Evolutionary conservation across 768 basidiomycete genomes (phyloP), one percentile per base, ranked within the genome.

Genomic region (Astraeus odoratus): DNA sequence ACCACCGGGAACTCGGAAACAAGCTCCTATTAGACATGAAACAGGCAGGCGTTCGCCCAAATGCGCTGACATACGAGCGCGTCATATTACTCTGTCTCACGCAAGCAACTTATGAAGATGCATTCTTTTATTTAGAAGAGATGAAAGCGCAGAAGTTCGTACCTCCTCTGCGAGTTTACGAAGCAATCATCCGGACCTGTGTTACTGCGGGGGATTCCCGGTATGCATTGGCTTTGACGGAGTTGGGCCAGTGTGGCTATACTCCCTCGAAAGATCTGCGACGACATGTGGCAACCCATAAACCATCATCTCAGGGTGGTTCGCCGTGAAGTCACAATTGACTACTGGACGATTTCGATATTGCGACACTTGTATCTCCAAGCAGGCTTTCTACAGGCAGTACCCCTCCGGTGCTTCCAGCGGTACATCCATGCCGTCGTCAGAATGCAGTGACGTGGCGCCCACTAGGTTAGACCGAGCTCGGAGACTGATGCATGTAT

Each of bases 101-200:
- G 0, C 83, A 86, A 55, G 61, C 75, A 7, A 70, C 67, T 3
- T 94, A 90, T 62, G 89, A 92, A 57, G 87, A 90, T 49, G 87
- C 89, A 0, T 93, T 93, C 66, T 82, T 80, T 57, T 91, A 88
- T 63, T 73, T 95, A 25, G 89, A 92, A 59, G 84, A 87, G 68
- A 88, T 90, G 85, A 92, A 93, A 61, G 64, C 70, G 1, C 73
- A 72, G 27, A 69, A 69, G 8, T 68, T 78, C 54, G 54, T 68
- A n/a, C 87, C 90, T 1, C 60, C 75, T 8, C 55, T 55, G 20
- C 55, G 56, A 1, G 63, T 83, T 24, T 93, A 93, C 63, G 71
- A 75, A 26, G 66, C 68, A 1, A 65, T 93, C 46, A 64, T 82
- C 34, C 67, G 69, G 37, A 81, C 72, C 53, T 90, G 86, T 53